These are phyloP conservation scores for Tuber brumale DNA, from an alignment of 495 filamentous ascomycete genomes.

Conservation along the genomic window DNA sequence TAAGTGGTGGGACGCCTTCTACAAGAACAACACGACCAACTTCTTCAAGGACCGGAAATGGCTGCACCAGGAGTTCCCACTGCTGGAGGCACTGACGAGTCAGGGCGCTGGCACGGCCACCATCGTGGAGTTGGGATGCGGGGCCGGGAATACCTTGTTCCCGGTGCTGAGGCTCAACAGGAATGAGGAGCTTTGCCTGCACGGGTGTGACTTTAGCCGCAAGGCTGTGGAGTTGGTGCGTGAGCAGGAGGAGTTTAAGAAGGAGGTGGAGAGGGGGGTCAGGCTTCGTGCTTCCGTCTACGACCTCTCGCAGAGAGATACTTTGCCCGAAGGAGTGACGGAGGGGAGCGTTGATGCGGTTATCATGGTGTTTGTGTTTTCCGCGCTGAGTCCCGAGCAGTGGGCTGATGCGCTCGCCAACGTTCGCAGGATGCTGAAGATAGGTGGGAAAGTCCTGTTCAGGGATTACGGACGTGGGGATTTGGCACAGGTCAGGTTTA, in stretches of 20 bases:
- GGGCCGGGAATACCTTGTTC: constrained; percentile 93
- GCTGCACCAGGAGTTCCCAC: constrained; percentile 88
- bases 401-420: constrained; percentile 80
- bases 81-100: constrained; percentile 60
- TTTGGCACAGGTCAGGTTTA: constrained; percentile 92
- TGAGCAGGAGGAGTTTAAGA: constrained; percentile 54
- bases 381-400: constrained; percentile 74
- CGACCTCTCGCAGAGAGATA: constrained; percentile 63
- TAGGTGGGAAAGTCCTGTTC: constrained; percentile 83
- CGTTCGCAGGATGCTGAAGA: constrained; percentile 72
- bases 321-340: constrained; percentile 65
- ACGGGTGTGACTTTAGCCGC: constrained; percentile 90
- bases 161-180: constrained; percentile 74
- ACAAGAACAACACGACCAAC: constrained; percentile 86
- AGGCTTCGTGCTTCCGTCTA: constrained; percentile 81
- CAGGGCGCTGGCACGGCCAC: constrained; percentile 55
- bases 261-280: constrained; percentile 45
- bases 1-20: constrained; percentile 70
- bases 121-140: constrained; percentile 86
- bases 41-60: constrained; percentile 99
- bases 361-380: constrained; percentile 94
- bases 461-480: constrained; percentile 94
- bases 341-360: constrained; percentile 79
- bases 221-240: constrained; percentile 86
- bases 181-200: constrained; percentile 69